These are phyloP conservation scores for Carex parvula DNA, from an alignment of 176 grass and related monocot genomes.

Conservation along the genomic window DNA sequence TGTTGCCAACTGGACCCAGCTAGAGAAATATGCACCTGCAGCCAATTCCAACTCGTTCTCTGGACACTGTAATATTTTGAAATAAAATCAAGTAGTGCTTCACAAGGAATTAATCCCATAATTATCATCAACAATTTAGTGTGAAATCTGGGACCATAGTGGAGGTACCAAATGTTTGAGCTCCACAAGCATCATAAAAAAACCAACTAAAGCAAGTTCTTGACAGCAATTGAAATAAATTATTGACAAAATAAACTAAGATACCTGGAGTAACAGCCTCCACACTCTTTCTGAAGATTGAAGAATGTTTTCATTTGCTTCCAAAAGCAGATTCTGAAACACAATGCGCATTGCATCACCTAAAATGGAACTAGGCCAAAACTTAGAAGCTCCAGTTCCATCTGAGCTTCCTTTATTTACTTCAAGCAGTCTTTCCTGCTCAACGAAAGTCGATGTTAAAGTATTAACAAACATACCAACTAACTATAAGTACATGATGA, in stretches of 20 bases:
- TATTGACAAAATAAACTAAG: conserved; percentile 32
- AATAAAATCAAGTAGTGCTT: conserved; percentile 31
- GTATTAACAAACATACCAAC: background rate
- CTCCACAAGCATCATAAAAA: background rate
- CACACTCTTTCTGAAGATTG: conserved; percentile 89
- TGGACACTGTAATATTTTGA: conserved; percentile 58
- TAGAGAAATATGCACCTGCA: conserved; percentile 62
- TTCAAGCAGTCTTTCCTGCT: conserved; percentile 91
- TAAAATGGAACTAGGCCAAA: conserved; percentile 83
- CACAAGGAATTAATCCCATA: background rate
- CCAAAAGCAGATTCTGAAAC: conserved; percentile 96
- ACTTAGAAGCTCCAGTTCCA: conserved; percentile 41
- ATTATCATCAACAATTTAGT: background rate
- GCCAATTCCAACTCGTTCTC: conserved; percentile 76
- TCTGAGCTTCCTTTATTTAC: conserved; percentile 61
- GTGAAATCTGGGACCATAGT: background rate
- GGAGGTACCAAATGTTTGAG: background rate
- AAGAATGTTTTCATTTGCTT: conserved; percentile 95
- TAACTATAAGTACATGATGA: conserved; percentile 5
- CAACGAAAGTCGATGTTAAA: conserved; percentile 24
- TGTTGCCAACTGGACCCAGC: conserved; percentile 83
- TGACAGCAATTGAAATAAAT: background rate
- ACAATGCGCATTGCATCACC: conserved; percentile 87
- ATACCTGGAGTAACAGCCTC: conserved; percentile 94
- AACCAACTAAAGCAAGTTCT: background rate